These are phyloP conservation scores for Secale cereale DNA, from an alignment of 176 grass and related monocot genomes.

Conservation along the genomic window DNA sequence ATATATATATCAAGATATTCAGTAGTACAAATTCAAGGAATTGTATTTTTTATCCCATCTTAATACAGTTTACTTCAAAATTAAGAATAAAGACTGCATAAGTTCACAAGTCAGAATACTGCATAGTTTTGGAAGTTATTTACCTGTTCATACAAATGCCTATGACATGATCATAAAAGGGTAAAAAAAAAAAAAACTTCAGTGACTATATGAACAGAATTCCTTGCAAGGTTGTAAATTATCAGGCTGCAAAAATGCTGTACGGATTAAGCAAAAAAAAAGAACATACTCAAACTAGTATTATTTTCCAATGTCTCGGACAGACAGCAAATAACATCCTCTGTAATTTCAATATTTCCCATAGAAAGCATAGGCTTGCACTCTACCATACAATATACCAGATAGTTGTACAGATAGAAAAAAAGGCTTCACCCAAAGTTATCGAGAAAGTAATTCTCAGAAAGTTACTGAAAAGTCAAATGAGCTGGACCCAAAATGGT, in stretches of 20 bases:
- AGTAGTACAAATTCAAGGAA: neutral
- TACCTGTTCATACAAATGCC: neutral
- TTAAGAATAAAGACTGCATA: neutral
- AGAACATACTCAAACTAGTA: neutral
- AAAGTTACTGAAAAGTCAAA: constrained; percentile 16
- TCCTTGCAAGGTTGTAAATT: constrained; percentile 1
- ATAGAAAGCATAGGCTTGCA: neutral
- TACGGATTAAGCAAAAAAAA: neutral
- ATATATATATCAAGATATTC: neutral
- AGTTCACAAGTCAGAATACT: neutral
- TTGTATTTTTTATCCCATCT: neutral
- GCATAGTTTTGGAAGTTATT: neutral
- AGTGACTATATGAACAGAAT: neutral
- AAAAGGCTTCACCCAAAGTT: neutral
- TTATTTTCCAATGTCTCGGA: neutral
- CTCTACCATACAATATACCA: neutral
- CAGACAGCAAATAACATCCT: neutral
- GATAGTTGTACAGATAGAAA: neutral
- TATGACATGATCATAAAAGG: neutral
- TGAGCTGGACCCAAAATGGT: constrained; percentile 2
- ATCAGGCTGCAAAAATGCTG: neutral
- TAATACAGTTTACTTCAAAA: constrained; percentile 6
- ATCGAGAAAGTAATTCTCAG: constrained; percentile 6
- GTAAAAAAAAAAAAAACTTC: neutral
- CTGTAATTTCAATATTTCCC: neutral